A percentile compares a stretch with the other conserved stretches of the same genome.
phyloP scores from a whole-genome alignment of 495 filamentous ascomycete species.

The Neurospora sp. region DNA sequence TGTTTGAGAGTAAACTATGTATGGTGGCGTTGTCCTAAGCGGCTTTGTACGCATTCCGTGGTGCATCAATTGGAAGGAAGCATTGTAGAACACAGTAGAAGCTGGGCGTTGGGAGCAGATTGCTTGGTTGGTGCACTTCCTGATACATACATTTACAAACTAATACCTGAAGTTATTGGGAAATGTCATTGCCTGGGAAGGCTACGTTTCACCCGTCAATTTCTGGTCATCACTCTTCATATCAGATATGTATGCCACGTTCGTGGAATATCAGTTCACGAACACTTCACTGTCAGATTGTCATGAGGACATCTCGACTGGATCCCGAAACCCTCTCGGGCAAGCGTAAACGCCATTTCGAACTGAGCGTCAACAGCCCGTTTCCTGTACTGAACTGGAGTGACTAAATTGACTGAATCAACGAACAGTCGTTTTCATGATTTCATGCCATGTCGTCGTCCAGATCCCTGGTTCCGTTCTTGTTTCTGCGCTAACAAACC shows the following conservation, averaged over 20 bases:
- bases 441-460: neutral
- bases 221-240: too few species aligned
- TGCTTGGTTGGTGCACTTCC: neutral
- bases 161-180: neutral
- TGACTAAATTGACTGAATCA: too few species aligned
- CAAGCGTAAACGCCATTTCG: constrained; percentile 81
- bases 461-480: neutral
- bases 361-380: constrained; percentile 97
- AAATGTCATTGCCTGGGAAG: neutral
- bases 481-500: neutral
- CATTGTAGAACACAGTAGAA: neutral
- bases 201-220: too few species aligned
- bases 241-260: too few species aligned
- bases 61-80: neutral
- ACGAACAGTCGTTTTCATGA: neutral
- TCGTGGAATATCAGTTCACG: constrained; percentile 1
- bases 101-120: neutral
- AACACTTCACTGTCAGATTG: constrained; percentile 53
- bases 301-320: constrained; percentile 85
- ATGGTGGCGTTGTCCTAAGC: neutral
- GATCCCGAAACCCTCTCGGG: constrained; percentile 66
- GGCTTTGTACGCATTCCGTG: too few species aligned
- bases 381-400: constrained; percentile 86
- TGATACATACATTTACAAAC: neutral
- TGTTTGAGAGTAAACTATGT: neutral